Percentiles rank a stretch among this genome's conserved stretches.
phyloP scores from a whole-genome alignment of 176 grass and related monocot genomes.

The Typha latifolia region DNA sequence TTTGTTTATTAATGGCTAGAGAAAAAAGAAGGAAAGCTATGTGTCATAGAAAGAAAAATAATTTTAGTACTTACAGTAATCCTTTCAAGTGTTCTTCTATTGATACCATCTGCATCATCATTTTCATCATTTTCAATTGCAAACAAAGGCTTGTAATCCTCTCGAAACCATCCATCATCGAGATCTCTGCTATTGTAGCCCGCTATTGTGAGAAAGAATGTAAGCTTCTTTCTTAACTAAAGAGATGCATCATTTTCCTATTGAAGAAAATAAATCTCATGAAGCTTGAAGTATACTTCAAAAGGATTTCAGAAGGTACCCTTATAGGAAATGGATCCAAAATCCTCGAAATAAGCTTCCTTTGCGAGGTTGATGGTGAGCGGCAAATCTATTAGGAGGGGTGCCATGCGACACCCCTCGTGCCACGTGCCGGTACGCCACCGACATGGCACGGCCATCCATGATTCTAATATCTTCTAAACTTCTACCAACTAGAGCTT shows the following conservation, averaged over 20 bases:
- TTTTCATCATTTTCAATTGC: slow-evolving; percentile 22
- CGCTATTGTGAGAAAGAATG: slow-evolving; percentile 26
- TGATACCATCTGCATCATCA: slow-evolving; percentile 22
- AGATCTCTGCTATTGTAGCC: slow-evolving; percentile 54
- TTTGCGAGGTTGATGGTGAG: no score
- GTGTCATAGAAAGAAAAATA: no score
- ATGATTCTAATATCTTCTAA: no score
- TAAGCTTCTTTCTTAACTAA: slow-evolving; percentile 18
- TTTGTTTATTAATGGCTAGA: not conserved
- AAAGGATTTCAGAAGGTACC: slow-evolving; percentile 21
- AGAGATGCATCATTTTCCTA: not conserved
- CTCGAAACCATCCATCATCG: slow-evolving; percentile 47
- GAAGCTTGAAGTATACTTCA: not conserved
- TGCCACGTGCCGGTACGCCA: no score
- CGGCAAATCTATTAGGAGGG: no score
- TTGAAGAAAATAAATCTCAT: slow-evolving; percentile 4
- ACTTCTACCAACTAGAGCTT: no score
- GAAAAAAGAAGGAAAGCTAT: no score
- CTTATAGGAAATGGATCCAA: slow-evolving; percentile 41
- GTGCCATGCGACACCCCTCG: no score
- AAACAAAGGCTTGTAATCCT: slow-evolving; percentile 25
- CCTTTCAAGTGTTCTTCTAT: slow-evolving; percentile 2
- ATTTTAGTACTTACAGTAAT: not conserved
- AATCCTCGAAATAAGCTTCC: slow-evolving; percentile 52
- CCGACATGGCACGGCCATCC: no score